These are phyloP conservation scores for Penicillium pancosmium DNA, from an alignment of 495 filamentous ascomycete species.

Conservation along the genomic window DNA sequence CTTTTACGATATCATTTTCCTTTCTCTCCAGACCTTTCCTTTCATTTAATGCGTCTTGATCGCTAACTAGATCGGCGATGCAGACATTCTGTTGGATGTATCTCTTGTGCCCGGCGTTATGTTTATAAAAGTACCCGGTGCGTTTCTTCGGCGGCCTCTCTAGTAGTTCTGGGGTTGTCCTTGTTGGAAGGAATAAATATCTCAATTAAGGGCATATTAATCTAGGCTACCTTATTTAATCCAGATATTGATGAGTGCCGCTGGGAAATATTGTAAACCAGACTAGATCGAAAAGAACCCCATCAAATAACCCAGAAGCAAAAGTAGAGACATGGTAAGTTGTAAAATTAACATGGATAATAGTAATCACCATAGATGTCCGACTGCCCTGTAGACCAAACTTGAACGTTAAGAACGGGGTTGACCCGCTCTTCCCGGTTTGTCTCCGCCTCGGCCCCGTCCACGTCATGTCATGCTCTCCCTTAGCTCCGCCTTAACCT, in stretches of 20 bases:
- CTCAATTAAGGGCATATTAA: too few relatives aligned
- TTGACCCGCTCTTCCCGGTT: background rate
- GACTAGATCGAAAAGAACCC: too few relatives aligned
- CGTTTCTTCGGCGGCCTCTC: conserved; percentile 11
- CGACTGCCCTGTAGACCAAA: too few relatives aligned
- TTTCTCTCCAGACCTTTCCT: conserved; percentile 17
- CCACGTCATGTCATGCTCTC: conserved; percentile 3
- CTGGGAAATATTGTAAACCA: too few relatives aligned
- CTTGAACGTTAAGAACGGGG: background rate
- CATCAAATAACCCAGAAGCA: too few relatives aligned
- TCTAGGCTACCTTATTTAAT: too few relatives aligned
- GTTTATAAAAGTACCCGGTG: conserved; percentile 1
- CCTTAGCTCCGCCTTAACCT: background rate
- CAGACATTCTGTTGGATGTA: conserved; percentile 29
- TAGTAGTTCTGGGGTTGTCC: background rate
- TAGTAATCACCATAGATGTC: too few relatives aligned
- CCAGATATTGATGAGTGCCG: too few relatives aligned
- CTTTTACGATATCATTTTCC: conserved; percentile 11
- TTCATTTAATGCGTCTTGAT: conserved; percentile 25
- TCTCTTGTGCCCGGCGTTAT: conserved; percentile 13
- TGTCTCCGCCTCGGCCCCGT: background rate
- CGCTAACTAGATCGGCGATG: conserved; percentile 40
- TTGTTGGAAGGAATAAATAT: background rate
- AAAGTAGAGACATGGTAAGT: too few relatives aligned
- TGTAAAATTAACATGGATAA: too few relatives aligned